Conservation (phyloP, 2,329 filamentous ascomycete species). For the Byssoonygena ceratinophila region DNA sequence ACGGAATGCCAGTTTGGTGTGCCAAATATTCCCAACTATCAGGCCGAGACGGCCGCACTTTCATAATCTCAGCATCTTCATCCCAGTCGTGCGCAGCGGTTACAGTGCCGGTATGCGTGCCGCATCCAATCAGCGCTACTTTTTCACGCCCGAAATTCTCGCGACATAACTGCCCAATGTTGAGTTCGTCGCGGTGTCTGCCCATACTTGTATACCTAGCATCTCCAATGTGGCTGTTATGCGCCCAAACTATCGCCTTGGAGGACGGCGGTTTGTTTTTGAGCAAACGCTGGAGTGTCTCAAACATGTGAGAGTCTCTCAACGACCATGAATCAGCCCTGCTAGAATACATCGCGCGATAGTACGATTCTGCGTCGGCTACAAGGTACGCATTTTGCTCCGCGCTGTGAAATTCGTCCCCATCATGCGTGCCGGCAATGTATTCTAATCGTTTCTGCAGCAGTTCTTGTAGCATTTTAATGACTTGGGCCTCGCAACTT, state of each 20-base stretch:
- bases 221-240: conserved; percentile 46
- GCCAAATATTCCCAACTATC: conserved; percentile 43
- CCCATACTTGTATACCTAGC: conserved; percentile 45
- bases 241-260: conserved; percentile 46
- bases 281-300: conserved; percentile 38
- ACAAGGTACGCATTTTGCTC: conserved; percentile 45
- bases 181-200: conserved; percentile 36
- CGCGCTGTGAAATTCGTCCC: conserved; percentile 40
- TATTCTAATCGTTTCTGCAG: conserved; percentile 37
- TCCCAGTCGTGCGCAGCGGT: conserved; percentile 45
- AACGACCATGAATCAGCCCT: conserved; percentile 43
- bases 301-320: conserved; percentile 45
- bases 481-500: conserved; percentile 39
- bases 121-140: conserved; percentile 39
- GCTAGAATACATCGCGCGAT: conserved; percentile 44
- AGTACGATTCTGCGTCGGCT: conserved; percentile 43
- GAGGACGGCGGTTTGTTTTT: conserved; percentile 30
- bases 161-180: conserved; percentile 46
- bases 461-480: conserved; percentile 39
- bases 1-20: conserved; percentile 38
- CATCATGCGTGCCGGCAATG: conserved; percentile 26
- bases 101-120: conserved; percentile 43
- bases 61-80: conserved; percentile 43
- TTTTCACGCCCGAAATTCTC: conserved; percentile 34
- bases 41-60: conserved; percentile 36